Evolutionary conservation across 495 filamentous ascomycete species (phyloP).

Genomic region (Thermothielavioides terrestris): DNA sequence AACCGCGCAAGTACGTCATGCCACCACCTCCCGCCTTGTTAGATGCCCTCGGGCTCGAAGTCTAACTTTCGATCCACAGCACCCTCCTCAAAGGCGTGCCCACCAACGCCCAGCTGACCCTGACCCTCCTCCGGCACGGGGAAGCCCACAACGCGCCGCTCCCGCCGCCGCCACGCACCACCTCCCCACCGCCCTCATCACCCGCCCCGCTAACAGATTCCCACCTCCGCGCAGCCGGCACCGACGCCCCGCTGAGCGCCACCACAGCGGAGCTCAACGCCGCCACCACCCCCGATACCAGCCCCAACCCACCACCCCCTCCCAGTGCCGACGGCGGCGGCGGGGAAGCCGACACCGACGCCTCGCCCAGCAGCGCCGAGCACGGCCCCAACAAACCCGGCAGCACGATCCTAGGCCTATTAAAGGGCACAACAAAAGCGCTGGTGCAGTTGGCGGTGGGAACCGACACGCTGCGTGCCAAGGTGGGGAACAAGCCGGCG

Average conservation of each 20-base stretch:
- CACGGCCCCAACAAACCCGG: conserved; percentile 13
- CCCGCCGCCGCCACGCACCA: conserved; percentile 63
- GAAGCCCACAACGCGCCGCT: conserved; percentile 76
- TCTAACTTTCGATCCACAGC: conserved; percentile 32
- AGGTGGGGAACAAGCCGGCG: conserved; percentile 55
- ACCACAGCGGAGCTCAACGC: conserved; percentile 34
- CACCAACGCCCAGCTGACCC: conserved; percentile 77
- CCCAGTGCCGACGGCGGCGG: too few species aligned
- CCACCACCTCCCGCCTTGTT: not conserved
- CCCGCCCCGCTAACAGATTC: conserved; percentile 40
- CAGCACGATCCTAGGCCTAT: conserved; percentile 52
- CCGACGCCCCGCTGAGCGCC: conserved; percentile 34
- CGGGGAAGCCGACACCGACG: conserved; percentile 44
- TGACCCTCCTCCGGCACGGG: conserved; percentile 78
- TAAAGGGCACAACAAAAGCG: conserved; percentile 61
- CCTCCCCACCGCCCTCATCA: conserved; percentile 44
- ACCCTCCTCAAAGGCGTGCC: conserved; percentile 76
- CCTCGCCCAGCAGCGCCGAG: too few species aligned
- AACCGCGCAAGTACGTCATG: conserved; percentile 54
- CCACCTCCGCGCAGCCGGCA: conserved; percentile 33
- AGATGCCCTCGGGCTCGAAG: not conserved
- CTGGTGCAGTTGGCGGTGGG: conserved; percentile 60
- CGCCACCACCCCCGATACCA: conserved; percentile 37
- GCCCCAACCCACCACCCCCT: conserved; percentile 20
- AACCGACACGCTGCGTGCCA: conserved; percentile 59